Conservation (phyloP, 116 monocot genomes). For the Trichopus zeylanicus region DNA sequence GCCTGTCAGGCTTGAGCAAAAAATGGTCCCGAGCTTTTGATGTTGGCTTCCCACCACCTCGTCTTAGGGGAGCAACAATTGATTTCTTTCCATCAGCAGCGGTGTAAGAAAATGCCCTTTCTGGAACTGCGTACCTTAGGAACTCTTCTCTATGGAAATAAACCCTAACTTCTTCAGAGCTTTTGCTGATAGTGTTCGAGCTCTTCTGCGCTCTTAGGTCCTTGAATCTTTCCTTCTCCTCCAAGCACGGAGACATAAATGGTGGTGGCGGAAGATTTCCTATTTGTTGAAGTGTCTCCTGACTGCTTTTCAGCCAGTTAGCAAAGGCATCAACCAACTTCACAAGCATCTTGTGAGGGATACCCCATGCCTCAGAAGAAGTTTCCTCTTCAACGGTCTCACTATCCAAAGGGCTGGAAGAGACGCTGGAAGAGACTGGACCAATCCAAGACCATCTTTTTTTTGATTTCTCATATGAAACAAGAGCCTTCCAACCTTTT, state of each 20-base stretch:
- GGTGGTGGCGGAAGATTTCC: slow-evolving; percentile 87
- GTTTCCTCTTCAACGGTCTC: slow-evolving; percentile 73
- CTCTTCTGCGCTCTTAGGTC: slow-evolving; percentile 91
- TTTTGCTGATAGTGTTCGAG: slow-evolving; percentile 67
- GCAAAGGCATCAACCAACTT: slow-evolving; percentile 95
- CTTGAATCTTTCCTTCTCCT: slow-evolving; percentile 88
- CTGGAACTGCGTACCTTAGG: slow-evolving; percentile 80
- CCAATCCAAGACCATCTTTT: slow-evolving; percentile 86
- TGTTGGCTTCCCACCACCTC: slow-evolving; percentile 92
- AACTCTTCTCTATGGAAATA: slow-evolving; percentile 80
- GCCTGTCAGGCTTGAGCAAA: slow-evolving; percentile 82
- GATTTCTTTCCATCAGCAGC: slow-evolving; percentile 90
- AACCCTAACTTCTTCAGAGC: slow-evolving; percentile 70
- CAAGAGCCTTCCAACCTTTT: slow-evolving; percentile 82
- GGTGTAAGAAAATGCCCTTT: slow-evolving; percentile 88
- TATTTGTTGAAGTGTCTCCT: slow-evolving; percentile 86
- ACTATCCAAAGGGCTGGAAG: slow-evolving; percentile 29
- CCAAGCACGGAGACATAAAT: slow-evolving; percentile 24
- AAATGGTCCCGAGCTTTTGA: slow-evolving; percentile 93
- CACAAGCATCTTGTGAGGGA: slow-evolving; percentile 90
- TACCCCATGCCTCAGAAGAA: slow-evolving; percentile 82
- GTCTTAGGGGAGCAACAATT: slow-evolving; percentile 84
- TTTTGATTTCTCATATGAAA: slow-evolving; percentile 54
- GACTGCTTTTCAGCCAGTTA: slow-evolving; percentile 87
- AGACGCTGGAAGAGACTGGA: slow-evolving; percentile 38